phyloP scores from a whole-genome alignment of 2,329 filamentous ascomycete genomes.

The Botryotinia calthae region DNA sequence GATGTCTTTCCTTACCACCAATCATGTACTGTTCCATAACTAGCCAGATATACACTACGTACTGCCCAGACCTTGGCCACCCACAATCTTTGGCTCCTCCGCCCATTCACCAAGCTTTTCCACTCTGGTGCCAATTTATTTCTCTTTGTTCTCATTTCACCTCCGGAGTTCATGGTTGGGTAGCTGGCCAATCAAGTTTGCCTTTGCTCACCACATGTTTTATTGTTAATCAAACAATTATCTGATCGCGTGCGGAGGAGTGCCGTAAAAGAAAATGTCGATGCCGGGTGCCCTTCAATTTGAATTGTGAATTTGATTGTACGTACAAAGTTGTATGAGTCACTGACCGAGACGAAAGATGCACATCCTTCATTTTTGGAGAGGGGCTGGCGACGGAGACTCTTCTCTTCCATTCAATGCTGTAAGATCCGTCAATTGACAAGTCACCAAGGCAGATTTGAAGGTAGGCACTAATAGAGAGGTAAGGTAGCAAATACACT shows the following conservation, averaged over 20 bases:
- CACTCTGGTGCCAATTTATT: slow-evolving; percentile 14
- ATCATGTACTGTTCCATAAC: neutral
- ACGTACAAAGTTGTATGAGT: neutral
- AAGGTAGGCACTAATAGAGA: neutral
- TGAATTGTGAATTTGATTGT: neutral
- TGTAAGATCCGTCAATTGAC: neutral
- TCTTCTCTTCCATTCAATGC: neutral
- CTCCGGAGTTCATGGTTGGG: neutral
- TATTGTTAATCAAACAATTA: neutral
- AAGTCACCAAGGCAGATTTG: no score
- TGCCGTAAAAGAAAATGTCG: neutral
- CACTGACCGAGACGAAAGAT: neutral
- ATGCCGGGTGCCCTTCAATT: neutral
- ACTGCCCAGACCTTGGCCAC: slow-evolving; percentile 14
- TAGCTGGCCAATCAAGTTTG: neutral
- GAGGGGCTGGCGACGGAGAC: neutral
- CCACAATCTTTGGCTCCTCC: neutral
- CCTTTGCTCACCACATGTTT: neutral
- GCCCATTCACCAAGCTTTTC: slow-evolving; percentile 14
- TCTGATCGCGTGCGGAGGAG: neutral
- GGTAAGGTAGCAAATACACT: neutral
- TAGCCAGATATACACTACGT: neutral
- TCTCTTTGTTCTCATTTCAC: neutral
- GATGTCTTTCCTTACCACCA: neutral
- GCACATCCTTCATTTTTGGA: neutral